phyloP scores from a whole-genome alignment of 1,284 basidiomycete genomes.

The Puccinia novopanici region DNA sequence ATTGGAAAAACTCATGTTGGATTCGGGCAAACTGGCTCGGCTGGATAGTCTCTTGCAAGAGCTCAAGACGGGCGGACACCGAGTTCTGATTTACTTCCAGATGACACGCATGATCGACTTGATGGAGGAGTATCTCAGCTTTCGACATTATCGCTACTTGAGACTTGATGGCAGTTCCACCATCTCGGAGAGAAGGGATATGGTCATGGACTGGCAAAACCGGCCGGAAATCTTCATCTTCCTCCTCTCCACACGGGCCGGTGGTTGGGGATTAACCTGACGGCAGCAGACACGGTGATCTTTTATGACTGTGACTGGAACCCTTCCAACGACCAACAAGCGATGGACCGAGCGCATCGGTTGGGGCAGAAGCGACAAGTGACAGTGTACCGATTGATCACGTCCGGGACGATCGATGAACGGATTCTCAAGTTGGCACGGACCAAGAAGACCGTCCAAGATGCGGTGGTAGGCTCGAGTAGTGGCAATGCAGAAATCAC shows the following conservation, averaged over 20 bases:
- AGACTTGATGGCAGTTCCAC: constrained; percentile 93
- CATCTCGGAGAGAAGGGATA: constrained; percentile 92
- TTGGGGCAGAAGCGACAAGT: constrained; percentile 98
- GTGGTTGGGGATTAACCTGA: constrained; percentile 98
- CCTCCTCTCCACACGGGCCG: constrained; percentile 91
- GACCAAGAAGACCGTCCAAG: constrained; percentile 83
- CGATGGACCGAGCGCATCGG: constrained; percentile 99
- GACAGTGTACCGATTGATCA: constrained; percentile 95
- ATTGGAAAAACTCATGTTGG: constrained; percentile 91
- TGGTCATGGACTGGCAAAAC: constrained; percentile 99
- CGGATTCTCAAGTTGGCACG: constrained; percentile 92
- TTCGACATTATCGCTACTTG: constrained; percentile 95
- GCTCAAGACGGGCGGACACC: constrained; percentile 88
- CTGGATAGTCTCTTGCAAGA: constrained; percentile 86
- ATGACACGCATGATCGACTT: constrained; percentile 99
- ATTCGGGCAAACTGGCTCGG: constrained; percentile 92
- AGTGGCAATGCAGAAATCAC: constrained; percentile 59
- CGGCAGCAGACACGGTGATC: constrained; percentile 94
- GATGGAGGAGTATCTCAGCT: constrained; percentile 98
- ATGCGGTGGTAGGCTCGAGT: constrained; percentile 95
- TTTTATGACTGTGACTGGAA: constrained; percentile 99
- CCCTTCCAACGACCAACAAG: constrained; percentile 97
- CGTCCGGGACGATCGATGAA: constrained; percentile 96
- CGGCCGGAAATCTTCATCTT: constrained; percentile 94
- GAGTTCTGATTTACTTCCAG: constrained; percentile 97